Conservation (phyloP, 2,329 filamentous ascomycete genomes). For the Akanthomyces lecanii region DNA sequence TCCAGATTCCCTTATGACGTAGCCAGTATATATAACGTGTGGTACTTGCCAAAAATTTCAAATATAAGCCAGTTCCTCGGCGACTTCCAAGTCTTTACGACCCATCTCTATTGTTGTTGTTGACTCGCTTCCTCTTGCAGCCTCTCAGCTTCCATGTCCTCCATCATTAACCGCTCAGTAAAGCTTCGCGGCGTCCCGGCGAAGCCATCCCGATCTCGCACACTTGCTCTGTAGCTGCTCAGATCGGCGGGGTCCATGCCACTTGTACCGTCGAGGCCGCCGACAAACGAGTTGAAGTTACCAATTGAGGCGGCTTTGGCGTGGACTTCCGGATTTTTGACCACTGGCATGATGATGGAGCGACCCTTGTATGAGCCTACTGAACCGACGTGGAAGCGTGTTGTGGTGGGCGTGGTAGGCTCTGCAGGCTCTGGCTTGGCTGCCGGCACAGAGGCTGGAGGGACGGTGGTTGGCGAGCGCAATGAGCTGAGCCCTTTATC, state of each 20-base stretch:
- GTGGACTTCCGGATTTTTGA: slow-evolving; percentile 46
- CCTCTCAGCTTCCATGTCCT: slow-evolving; percentile 37
- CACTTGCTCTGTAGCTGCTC: slow-evolving; percentile 40
- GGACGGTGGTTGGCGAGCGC: slow-evolving; percentile 34
- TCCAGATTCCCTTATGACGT: background rate
- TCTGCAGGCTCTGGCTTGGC: slow-evolving; percentile 27
- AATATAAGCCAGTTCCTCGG: background rate
- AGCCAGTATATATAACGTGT: background rate
- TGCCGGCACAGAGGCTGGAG: slow-evolving; percentile 43
- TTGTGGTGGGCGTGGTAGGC: slow-evolving; percentile 29
- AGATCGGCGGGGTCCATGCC: slow-evolving; percentile 44
- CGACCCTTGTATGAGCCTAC: slow-evolving; percentile 53
- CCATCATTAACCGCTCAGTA: slow-evolving; percentile 46
- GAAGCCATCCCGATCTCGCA: slow-evolving; percentile 35
- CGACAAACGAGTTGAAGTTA: slow-evolving; percentile 48
- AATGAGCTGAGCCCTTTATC: slow-evolving; percentile 7
- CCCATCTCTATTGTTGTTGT: background rate
- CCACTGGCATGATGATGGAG: slow-evolving; percentile 48
- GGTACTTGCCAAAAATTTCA: background rate
- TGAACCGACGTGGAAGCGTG: slow-evolving; percentile 37
- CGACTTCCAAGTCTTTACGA: background rate
- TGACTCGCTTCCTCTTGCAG: background rate
- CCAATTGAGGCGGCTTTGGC: slow-evolving; percentile 46
- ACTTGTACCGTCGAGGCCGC: slow-evolving; percentile 48
- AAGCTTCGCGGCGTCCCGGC: slow-evolving; percentile 44